Evolutionary conservation across 2,329 filamentous ascomycete genomes (phyloP), one percentile per base, ranked within the genome.

Genomic region (Periconia sp.): DNA sequence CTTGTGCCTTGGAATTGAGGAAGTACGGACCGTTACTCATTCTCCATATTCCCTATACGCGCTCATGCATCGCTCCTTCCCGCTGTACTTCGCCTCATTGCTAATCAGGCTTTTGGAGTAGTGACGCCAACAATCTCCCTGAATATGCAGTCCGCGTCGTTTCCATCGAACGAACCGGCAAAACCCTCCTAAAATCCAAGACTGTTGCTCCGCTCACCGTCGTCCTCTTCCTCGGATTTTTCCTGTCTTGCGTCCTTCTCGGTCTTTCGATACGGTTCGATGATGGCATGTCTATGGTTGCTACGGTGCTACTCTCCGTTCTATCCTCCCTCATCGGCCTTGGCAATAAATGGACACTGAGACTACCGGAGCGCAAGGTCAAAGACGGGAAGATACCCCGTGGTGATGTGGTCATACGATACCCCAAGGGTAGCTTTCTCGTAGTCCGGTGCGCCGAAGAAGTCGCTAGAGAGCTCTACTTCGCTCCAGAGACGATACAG

Each of bases 201-300:
- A 70, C 71, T 3, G 59, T 68, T 13, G 76, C 74, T 3, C 77
- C 76, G 0, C 65, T 79, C 21, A 72, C 75, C 5, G 59, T 65
- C 43, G 71, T 78, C 12, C 64, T 72, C 2, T 56, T 78, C 17
- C 55, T 78, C 15, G 78, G 78, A 2, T 75, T 70, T 38, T 44
- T 56, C 11, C 68, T 78, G 36, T 73, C 74, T 7, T 47, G 66
- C 17, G 56, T 70, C 12, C 64, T 80, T 3, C 61, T 80, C 17
- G 69, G 56, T 4, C 50, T 75, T 1, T 77, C 77, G 1, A 71
- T 79, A 44, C 61, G 64, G 28, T 67, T 69, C 22, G 54, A 70
- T 2, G 78, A 80, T 52, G 78, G 77, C 46, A 77, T 79, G 71
- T 78, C 77, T 3, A 57, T 79, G 15, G 46, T 79, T 8, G 74